Evolutionary conservation across 1,284 basidiomycete species (phyloP).

Genomic region (Schizophyllum commune): DNA sequence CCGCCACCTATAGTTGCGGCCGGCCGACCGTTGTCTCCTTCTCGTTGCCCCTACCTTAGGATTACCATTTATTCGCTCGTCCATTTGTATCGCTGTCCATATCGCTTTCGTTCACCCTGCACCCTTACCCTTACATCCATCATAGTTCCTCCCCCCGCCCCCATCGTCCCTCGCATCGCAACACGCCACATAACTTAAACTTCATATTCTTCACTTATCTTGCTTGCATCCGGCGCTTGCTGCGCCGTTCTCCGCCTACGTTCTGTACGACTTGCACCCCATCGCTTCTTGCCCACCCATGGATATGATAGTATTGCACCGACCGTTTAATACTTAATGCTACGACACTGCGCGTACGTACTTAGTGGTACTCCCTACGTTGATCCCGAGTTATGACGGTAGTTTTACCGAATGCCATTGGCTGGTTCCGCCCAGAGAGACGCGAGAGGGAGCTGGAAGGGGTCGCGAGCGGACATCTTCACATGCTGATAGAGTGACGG

Average conservation of each 20-base stretch:
- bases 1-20: neutral
- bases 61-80: slow-evolving; percentile 11
- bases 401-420: neutral
- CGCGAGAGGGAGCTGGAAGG: neutral
- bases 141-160: slow-evolving; percentile 5
- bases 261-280: neutral
- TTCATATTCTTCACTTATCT: neutral
- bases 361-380: neutral
- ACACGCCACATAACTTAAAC: neutral
- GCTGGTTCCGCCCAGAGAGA: neutral
- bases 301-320: neutral
- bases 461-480: neutral
- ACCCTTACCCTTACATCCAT: slow-evolving; percentile 15
- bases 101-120: slow-evolving; percentile 22
- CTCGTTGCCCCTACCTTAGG: neutral
- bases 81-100: slow-evolving; percentile 19
- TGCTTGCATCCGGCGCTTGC: neutral
- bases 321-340: neutral
- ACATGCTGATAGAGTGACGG: neutral
- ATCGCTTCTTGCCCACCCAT: neutral
- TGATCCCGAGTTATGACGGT: neutral
- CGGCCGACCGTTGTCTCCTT: neutral
- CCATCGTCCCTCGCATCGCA: slow-evolving; percentile 6
- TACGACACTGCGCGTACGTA: neutral
- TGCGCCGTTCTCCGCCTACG: neutral